Percentiles rank a stretch among this genome's conserved stretches.
Conservation (phyloP, 2,329 filamentous ascomycete species). For the Colletotrichum graminicola region DNA sequence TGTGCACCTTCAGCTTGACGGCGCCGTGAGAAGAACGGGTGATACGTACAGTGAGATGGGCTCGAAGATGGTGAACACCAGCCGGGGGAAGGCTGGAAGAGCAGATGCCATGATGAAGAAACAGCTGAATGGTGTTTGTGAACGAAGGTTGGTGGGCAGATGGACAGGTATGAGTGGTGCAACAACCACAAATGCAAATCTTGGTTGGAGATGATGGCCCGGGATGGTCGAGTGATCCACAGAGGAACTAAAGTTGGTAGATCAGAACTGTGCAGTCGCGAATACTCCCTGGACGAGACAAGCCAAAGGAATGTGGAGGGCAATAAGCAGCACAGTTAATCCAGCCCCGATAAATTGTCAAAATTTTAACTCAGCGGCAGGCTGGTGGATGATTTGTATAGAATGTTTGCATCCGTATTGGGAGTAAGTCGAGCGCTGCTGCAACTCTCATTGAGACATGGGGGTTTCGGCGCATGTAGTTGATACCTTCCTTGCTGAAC, state of each 20-base stretch:
- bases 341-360: background rate
- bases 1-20: constrained; percentile 32
- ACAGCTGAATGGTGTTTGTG: background rate
- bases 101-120: constrained; percentile 66
- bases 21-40: background rate
- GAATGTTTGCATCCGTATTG: background rate
- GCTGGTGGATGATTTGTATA: background rate
- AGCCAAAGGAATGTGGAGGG: background rate
- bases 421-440: background rate
- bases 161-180: background rate
- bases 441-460: constrained; percentile 2
- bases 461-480: background rate
- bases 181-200: background rate
- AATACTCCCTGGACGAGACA: background rate
- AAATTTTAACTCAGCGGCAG: background rate
- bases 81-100: constrained; percentile 72
- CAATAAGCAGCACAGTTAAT: background rate
- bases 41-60: constrained; percentile 73
- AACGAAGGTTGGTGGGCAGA: background rate
- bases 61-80: constrained; percentile 77
- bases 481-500: constrained; percentile 12
- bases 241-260: background rate
- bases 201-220: background rate
- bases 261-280: background rate
- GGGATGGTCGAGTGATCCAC: background rate